Evolutionary conservation across 1,284 basidiomycete species (phyloP), one percentile per base, ranked within the genome.

Genomic region (Cutaneotrichosporon daszewskae): DNA sequence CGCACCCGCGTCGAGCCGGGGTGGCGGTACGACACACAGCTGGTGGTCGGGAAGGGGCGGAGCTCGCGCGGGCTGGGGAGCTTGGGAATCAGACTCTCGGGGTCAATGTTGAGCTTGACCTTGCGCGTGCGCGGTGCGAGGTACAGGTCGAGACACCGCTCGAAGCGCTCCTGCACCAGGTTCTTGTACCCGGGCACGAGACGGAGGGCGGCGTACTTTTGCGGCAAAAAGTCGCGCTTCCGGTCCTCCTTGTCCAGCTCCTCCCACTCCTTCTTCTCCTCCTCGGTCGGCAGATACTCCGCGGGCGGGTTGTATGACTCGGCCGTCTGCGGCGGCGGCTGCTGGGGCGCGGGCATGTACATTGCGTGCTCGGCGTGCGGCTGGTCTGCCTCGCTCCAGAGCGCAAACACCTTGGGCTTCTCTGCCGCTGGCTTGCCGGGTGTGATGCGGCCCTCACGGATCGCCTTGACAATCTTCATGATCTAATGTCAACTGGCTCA

Each of bases 391-490:
- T 76, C 73, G 24, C 83, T 84, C 95, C 95, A 99, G 55, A 99
- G 85, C 31, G 83, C 77, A 72, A 89, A 95, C 62, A 90, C 86
- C 49, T 82, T 78, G 13, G 84, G 82, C 71, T 85, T 83, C 37
- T 74, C 66, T 1, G 80, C 74, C 7, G 43, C 26, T 4, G 90
- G 87, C 71, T 91, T 95, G 55, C 85, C 83, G 32, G 91, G 86
- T 5, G 90, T 65, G 57, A 99, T 98, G 26, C 89, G 83, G 29
- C 95, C 95, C 74, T 91, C 83, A 18, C 95, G 84, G 61, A 98
- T 98, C 13, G 94, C 94, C 41, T 92, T 89, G 50, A 98, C 94
- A 57, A 98, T 97, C 80, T 98, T 99, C 91, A 98, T 96, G 57
- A 98, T 81, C 88, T 92, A 52, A 29, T 1, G 36, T 20, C 26